Percentiles rank a stretch among this genome's conserved stretches.
These are phyloP conservation scores for Leccinellum albellum DNA, from an alignment of 768 basidiomycete genomes.

Conservation along the genomic window DNA sequence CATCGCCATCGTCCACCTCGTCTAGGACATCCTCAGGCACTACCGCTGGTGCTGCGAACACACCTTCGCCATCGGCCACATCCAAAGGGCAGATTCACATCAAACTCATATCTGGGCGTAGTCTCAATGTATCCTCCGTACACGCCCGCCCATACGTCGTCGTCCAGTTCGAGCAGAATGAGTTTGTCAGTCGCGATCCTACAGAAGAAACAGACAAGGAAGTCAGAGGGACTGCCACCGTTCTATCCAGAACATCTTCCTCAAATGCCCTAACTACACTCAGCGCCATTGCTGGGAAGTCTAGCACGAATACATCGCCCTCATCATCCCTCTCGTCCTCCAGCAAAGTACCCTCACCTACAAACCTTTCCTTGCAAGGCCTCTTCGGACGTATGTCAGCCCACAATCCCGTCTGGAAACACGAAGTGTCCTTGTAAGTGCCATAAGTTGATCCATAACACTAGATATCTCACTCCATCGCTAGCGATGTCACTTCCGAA, in stretches of 20 bases:
- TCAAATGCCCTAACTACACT: constrained; percentile 65
- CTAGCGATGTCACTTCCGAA: constrained; percentile 91
- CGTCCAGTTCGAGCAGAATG: constrained; percentile 98
- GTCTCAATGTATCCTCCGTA: constrained; percentile 66
- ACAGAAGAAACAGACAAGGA: constrained; percentile 84
- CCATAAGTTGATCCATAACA: constrained; percentile 8
- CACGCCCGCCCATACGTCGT: constrained; percentile 85
- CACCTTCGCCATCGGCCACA: constrained; percentile 31
- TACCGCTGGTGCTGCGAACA: constrained; percentile 11
- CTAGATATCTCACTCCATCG: constrained; percentile 19
- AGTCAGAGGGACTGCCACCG: constrained; percentile 74
- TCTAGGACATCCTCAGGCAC: constrained; percentile 31
- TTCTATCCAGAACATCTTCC: constrained; percentile 52
- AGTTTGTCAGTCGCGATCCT: constrained; percentile 91
- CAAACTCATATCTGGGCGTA: constrained; percentile 90
- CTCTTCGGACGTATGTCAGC: constrained; percentile 67
- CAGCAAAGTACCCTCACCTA: constrained; percentile 32
- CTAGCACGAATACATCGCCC: constrained; percentile 43
- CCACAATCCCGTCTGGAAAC: constrained; percentile 97
- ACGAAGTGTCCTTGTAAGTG: constrained; percentile 95
- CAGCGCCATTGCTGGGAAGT: constrained; percentile 52
- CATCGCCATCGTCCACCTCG: constrained; percentile 42
- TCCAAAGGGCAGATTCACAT: constrained; percentile 83
- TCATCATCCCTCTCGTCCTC: constrained; percentile 40
- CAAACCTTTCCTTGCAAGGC: constrained; percentile 32